phyloP scores from a whole-genome alignment of 495 filamentous ascomycete species.

The Penicillium simplicissimum region DNA sequence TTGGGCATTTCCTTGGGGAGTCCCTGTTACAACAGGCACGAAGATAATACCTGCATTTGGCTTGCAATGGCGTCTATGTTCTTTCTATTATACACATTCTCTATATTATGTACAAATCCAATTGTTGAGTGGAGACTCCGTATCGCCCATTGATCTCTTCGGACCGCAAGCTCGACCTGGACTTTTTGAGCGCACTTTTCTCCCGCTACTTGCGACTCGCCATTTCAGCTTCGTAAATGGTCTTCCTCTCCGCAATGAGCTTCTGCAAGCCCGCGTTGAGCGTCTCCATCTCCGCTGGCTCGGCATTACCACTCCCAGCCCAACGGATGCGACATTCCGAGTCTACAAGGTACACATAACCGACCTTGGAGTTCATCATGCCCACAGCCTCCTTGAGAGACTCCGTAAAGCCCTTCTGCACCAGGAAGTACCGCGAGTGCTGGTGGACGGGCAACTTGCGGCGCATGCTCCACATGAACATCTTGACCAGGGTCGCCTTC shows the following conservation, averaged over 20 bases:
- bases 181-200: neutral
- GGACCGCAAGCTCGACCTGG: neutral
- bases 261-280: conserved; percentile 68
- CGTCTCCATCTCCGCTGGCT: conserved; percentile 66
- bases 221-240: conserved; percentile 18
- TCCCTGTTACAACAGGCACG: conserved; percentile 17
- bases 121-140: conserved; percentile 20
- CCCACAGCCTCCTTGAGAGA: conserved; percentile 76
- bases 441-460: conserved; percentile 55
- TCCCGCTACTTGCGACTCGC: neutral
- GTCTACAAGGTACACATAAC: conserved; percentile 93
- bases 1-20: conserved; percentile 20
- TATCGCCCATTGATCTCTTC: conserved; percentile 4
- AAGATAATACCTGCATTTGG: conserved; percentile 24
- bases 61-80: conserved; percentile 21
- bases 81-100: conserved; percentile 36
- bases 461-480: conserved; percentile 66
- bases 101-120: conserved; percentile 36
- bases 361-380: conserved; percentile 82
- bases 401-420: conserved; percentile 73
- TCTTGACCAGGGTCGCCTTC: conserved; percentile 70
- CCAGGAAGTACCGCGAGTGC: conserved; percentile 77
- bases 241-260: conserved; percentile 61
- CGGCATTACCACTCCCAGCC: conserved; percentile 83
- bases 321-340: conserved; percentile 85